A percentile compares a stretch with the other conserved stretches of the same genome.
phyloP scores from a whole-genome alignment of 345 rosid genomes.

The Ailanthus altissimus region DNA sequence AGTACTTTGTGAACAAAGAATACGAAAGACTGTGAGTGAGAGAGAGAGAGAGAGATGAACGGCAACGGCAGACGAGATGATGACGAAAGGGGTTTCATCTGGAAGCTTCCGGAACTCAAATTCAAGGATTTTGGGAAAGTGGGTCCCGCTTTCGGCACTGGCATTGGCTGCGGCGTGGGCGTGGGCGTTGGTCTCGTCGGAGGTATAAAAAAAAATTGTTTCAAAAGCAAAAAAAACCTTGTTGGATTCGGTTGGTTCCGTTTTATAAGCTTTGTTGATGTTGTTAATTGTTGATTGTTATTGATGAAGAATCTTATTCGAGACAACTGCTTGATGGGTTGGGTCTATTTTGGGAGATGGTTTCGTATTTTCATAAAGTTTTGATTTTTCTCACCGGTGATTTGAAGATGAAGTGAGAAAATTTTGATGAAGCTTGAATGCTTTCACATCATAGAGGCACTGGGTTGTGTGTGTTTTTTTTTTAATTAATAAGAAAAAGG shows the following conservation, averaged over 20 bases:
- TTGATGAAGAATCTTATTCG: not conserved
- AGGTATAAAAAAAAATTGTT: constrained; percentile 38
- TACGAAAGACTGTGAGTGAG: too few species aligned
- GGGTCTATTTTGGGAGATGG: not conserved
- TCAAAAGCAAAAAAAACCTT: not conserved
- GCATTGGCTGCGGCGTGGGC: constrained; percentile 86
- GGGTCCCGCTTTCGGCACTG: constrained; percentile 84
- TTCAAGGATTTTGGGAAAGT: constrained; percentile 65
- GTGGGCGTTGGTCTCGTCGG: constrained; percentile 80
- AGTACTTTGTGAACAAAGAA: not conserved
- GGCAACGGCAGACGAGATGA: constrained; percentile 24
- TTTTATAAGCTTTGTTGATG: not conserved
- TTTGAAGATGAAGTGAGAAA: not conserved
- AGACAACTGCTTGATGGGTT: not conserved
- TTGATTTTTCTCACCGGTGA: not conserved
- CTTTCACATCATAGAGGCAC: not conserved
- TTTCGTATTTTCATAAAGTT: not conserved
- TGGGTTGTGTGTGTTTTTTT: not conserved
- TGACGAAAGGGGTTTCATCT: constrained; percentile 57
- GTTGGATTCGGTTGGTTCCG: not conserved
- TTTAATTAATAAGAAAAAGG: not conserved
- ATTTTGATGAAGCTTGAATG: not conserved
- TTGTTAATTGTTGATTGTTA: not conserved
- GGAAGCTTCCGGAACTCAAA: constrained; percentile 76
- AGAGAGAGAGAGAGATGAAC: constrained; percentile 21